Conservation (phyloP, 1,284 basidiomycete species). For the Butyriboletus appendiculatus region DNA sequence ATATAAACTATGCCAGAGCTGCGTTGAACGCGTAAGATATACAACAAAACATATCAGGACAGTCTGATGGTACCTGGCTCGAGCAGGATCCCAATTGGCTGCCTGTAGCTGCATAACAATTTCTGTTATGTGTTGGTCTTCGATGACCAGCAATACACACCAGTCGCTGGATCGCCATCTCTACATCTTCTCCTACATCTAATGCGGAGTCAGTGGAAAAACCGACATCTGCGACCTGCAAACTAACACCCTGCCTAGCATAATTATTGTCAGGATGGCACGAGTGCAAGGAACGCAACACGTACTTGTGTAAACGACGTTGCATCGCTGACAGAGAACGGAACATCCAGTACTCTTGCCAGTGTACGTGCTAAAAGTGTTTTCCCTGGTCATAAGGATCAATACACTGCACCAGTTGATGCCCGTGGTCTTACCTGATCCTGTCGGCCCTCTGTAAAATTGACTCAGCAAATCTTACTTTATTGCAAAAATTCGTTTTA, state of each 20-base stretch:
- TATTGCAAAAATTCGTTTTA: neutral
- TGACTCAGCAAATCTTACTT: conserved; percentile 9
- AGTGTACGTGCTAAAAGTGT: conserved; percentile 85
- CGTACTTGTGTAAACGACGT: conserved; percentile 79
- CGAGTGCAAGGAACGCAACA: conserved; percentile 10
- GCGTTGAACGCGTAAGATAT: conserved; percentile 8
- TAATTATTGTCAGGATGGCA: conserved; percentile 10
- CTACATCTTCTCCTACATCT: conserved; percentile 96
- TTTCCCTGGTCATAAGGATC: conserved; percentile 60
- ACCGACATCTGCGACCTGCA: conserved; percentile 1
- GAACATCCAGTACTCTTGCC: conserved; percentile 86
- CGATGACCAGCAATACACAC: conserved; percentile 40
- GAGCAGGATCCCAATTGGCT: conserved; percentile 83
- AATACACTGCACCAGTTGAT: neutral
- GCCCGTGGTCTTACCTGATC: conserved; percentile 56
- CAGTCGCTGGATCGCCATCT: conserved; percentile 83
- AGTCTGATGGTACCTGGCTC: conserved; percentile 56
- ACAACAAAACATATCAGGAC: neutral
- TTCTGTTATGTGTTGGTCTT: neutral
- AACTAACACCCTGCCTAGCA: conserved; percentile 75
- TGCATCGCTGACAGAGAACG: conserved; percentile 88
- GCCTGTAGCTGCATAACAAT: conserved; percentile 64
- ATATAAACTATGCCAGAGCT: conserved; percentile 95
- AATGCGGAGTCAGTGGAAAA: conserved; percentile 16
- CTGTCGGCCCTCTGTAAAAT: conserved; percentile 71